Evolutionary conservation across 257 asterid species (phyloP).

Genomic region (Echium plantagineum): DNA sequence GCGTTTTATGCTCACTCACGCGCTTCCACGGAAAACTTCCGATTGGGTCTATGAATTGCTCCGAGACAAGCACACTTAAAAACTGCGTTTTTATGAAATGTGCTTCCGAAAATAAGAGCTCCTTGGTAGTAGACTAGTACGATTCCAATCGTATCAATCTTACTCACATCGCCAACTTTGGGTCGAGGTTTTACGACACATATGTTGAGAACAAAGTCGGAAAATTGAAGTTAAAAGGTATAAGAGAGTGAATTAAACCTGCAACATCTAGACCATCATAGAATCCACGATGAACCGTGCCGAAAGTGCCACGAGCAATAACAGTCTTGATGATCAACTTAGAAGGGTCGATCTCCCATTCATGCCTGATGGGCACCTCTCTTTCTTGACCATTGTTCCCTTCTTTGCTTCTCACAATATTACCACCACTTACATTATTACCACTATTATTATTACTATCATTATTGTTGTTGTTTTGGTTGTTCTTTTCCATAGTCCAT

Average conservation of each 20-base stretch:
- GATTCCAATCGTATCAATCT: too few relatives aligned
- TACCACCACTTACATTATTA: background rate
- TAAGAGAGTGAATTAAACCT: conserved; percentile 18
- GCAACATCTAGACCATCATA: conserved; percentile 71
- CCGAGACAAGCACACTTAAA: too few relatives aligned
- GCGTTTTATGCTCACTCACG: too few relatives aligned
- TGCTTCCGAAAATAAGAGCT: too few relatives aligned
- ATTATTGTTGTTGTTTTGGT: background rate
- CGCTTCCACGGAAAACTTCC: too few relatives aligned
- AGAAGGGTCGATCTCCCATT: conserved; percentile 71
- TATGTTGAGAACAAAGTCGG: background rate
- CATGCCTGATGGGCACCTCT: conserved; percentile 44
- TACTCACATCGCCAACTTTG: too few relatives aligned
- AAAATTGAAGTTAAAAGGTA: too few relatives aligned
- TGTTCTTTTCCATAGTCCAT: conserved; percentile 46
- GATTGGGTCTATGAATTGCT: too few relatives aligned
- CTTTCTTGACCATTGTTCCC: background rate
- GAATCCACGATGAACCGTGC: conserved; percentile 78
- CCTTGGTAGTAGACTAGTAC: too few relatives aligned
- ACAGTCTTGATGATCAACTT: conserved; percentile 52
- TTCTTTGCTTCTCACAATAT: conserved; percentile 11
- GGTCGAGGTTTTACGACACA: too few relatives aligned
- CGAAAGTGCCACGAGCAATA: conserved; percentile 71
- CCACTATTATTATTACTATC: background rate
- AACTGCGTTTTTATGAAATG: too few relatives aligned